Conservation (phyloP, 2,329 filamentous ascomycete species). For the Phialocephala sp. region DNA sequence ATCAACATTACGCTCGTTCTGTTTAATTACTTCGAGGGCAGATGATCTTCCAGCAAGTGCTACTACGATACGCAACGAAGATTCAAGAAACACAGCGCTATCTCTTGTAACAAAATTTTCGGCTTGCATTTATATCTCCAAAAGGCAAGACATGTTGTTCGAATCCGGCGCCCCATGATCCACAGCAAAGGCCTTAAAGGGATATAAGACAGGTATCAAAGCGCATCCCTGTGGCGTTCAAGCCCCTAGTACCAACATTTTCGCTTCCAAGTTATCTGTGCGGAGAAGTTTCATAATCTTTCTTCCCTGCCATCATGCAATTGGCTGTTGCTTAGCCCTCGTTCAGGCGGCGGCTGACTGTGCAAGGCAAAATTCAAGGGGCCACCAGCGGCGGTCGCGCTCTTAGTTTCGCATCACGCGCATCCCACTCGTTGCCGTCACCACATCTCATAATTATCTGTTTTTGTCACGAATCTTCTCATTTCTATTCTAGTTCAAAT, state of each 20-base stretch:
- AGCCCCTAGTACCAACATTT: background rate
- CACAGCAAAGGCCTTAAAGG: no score
- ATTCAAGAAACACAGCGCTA: no score
- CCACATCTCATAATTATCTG: slow-evolving; percentile 14
- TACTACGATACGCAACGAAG: no score
- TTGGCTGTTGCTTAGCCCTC: background rate
- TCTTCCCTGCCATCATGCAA: background rate
- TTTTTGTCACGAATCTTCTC: slow-evolving; percentile 7
- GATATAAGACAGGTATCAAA: background rate
- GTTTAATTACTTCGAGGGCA: no score
- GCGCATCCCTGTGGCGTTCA: slow-evolving; percentile 2
- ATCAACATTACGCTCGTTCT: no score
- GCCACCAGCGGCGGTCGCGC: no score
- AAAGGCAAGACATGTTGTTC: no score
- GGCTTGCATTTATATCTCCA: no score
- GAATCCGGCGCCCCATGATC: no score
- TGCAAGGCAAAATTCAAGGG: background rate
- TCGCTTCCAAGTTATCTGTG: background rate
- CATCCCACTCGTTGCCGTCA: slow-evolving; percentile 19
- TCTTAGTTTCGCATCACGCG: background rate
- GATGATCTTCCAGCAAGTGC: no score
- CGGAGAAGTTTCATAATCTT: background rate
- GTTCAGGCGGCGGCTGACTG: no score
- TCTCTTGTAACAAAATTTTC: no score
- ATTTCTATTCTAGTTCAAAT: background rate